A percentile compares a stretch with the other conserved stretches of the same genome.
Conservation (phyloP, 441 rosid species). For the Eutrema salsugineum region DNA sequence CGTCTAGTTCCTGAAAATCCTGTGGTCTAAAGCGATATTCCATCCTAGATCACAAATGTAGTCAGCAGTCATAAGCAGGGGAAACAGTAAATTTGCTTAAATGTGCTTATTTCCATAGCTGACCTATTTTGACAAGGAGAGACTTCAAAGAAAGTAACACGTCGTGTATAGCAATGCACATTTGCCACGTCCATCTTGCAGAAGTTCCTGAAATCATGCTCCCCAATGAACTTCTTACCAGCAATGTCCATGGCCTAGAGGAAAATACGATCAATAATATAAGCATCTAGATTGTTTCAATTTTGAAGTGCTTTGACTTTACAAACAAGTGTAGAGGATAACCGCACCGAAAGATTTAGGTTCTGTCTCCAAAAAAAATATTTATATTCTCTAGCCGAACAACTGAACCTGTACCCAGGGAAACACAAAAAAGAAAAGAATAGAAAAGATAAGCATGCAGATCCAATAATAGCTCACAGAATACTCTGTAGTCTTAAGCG, state of each 20-base stretch:
- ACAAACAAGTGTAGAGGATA: conserved; percentile 7
- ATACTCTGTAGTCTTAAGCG: not conserved
- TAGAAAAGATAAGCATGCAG: conserved; percentile 4
- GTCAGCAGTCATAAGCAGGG: not conserved
- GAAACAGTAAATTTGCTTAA: not conserved
- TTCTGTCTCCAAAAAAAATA: conserved; percentile 76
- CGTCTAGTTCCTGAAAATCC: not conserved
- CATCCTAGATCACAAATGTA: not conserved
- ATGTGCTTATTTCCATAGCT: conserved; percentile 20
- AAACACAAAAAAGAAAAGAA: conserved; percentile 1
- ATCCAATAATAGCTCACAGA: not conserved
- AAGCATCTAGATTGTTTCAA: conserved; percentile 9
- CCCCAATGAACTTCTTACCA: conserved; percentile 76
- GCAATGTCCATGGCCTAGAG: conserved; percentile 79
- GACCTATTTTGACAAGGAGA: conserved; percentile 67
- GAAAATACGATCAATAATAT: conserved; percentile 12
- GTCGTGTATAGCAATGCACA: conserved; percentile 71
- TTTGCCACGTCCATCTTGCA: conserved; percentile 96
- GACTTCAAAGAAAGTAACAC: conserved; percentile 59
- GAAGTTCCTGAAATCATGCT: conserved; percentile 90
- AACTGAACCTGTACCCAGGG: conserved; percentile 67
- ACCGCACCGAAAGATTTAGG: conserved; percentile 58
- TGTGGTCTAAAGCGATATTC: not conserved
- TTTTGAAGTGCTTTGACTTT: not conserved
- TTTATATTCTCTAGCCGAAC: conserved; percentile 76